Percentiles rank a stretch among this genome's conserved stretches.
Conservation (phyloP, 176 grass and related monocot species). For the Oropetium thomaeum region DNA sequence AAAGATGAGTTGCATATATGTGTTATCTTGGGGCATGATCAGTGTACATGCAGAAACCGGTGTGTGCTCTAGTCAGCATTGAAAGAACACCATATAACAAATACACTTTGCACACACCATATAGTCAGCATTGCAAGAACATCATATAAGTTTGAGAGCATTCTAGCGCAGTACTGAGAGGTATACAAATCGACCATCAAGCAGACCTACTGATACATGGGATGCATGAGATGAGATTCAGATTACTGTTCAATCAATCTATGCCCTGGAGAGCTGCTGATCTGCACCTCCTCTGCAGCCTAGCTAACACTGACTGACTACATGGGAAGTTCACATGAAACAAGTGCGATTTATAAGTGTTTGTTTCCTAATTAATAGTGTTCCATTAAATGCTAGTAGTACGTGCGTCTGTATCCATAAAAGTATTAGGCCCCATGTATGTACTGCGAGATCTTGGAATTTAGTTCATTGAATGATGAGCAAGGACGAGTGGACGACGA, state of each 20-base stretch:
- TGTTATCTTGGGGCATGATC: too few species aligned
- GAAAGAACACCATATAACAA: too few species aligned
- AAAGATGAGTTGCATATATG: too few species aligned
- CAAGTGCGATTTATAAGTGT: not conserved
- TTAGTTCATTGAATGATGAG: not conserved
- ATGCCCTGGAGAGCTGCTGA: not conserved
- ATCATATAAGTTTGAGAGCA: too few species aligned
- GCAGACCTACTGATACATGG: too few species aligned
- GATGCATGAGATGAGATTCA: not conserved
- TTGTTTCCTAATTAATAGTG: not conserved
- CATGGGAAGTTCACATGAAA: conserved; percentile 27
- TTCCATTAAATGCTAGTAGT: not conserved
- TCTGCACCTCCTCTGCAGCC: not conserved
- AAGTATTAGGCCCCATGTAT: not conserved
- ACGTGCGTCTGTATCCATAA: not conserved
- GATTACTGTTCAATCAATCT: not conserved
- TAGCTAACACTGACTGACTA: not conserved
- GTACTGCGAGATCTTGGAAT: not conserved
- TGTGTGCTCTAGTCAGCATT: too few species aligned
- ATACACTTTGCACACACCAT: too few species aligned
- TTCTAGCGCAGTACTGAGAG: too few species aligned
- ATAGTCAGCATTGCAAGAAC: too few species aligned
- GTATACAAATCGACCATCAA: too few species aligned
- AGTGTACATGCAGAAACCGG: too few species aligned
- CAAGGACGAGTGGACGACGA: too few species aligned